phyloP scores from a whole-genome alignment of 2,329 filamentous ascomycete genomes.

The Ceratocystis smalleyi region DNA sequence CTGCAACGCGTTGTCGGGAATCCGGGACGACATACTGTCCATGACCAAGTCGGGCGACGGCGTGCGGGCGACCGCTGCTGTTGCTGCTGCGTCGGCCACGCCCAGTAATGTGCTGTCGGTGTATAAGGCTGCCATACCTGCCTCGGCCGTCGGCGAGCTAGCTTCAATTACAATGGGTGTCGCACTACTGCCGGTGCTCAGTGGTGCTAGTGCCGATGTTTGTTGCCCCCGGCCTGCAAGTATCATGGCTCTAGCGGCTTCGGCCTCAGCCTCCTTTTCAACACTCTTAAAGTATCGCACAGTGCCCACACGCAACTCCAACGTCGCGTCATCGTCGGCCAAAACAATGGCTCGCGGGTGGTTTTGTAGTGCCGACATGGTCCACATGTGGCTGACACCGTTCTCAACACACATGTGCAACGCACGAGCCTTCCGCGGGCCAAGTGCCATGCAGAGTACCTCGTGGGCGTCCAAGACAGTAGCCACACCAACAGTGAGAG shows the following conservation, averaged over 20 bases:
- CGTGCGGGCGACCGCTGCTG: slow-evolving; percentile 23
- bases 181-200: slow-evolving; percentile 20
- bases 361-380: slow-evolving; percentile 62
- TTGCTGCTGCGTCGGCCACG: background rate
- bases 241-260: slow-evolving; percentile 25
- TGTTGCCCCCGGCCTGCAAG: background rate
- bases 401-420: slow-evolving; percentile 69
- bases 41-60: slow-evolving; percentile 32
- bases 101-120: background rate
- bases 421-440: slow-evolving; percentile 65
- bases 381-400: slow-evolving; percentile 84
- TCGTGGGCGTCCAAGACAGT: slow-evolving; percentile 69
- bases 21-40: slow-evolving; percentile 15
- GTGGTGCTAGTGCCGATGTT: slow-evolving; percentile 1
- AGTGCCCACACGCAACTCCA: slow-evolving; percentile 59
- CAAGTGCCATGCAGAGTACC: slow-evolving; percentile 68
- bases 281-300: slow-evolving; percentile 60
- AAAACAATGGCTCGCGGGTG: slow-evolving; percentile 72
- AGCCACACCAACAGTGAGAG: slow-evolving; percentile 69
- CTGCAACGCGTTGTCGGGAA: slow-evolving; percentile 28
- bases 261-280: slow-evolving; percentile 45
- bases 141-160: slow-evolving; percentile 23
- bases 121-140: background rate
- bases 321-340: slow-evolving; percentile 64
- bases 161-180: slow-evolving; percentile 30